Evolutionary conservation across 1,139 yeast genomes (phyloP).

Genomic region (Geotrichum armillariae): DNA sequence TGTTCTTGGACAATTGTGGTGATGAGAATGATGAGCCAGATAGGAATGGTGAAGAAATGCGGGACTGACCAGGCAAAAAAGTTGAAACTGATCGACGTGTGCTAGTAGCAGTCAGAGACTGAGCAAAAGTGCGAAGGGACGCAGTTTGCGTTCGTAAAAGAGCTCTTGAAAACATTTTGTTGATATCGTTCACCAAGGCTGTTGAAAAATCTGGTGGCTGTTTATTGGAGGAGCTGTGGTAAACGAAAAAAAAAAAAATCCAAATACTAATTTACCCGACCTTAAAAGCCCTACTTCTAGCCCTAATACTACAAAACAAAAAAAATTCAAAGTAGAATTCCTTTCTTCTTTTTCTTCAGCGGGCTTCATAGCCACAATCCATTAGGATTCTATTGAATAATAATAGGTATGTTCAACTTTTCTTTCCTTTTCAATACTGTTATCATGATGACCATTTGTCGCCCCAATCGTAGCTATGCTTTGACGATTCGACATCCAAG

Average conservation of each 20-base stretch:
- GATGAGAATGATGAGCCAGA: background rate
- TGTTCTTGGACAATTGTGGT: constrained; percentile 2
- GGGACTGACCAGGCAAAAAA: background rate
- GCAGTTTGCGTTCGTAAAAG: background rate
- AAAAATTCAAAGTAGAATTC: background rate
- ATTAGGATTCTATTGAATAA: too few relatives aligned
- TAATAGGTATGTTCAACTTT: too few relatives aligned
- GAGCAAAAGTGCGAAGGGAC: background rate
- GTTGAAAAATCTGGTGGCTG: constrained; percentile 1
- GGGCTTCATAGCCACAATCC: background rate
- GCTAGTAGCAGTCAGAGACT: background rate
- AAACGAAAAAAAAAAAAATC: background rate
- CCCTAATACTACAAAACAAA: background rate
- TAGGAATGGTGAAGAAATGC: constrained; percentile 2
- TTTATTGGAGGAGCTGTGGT: constrained; percentile 1
- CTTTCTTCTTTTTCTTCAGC: background rate
- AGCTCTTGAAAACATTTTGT: constrained; percentile 3
- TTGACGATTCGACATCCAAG: constrained; percentile 58
- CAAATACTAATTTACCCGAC: background rate
- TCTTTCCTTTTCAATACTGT: background rate
- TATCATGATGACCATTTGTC: constrained; percentile 54
- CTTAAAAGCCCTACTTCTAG: background rate
- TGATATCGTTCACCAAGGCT: background rate
- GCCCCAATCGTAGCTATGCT: constrained; percentile 58
- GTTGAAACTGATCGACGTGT: constrained; percentile 4